Percentiles rank a stretch among this genome's conserved stretches.
These are phyloP conservation scores for Apiospora arundinis DNA, from an alignment of 2,329 filamentous ascomycete genomes.

Conservation along the genomic window DNA sequence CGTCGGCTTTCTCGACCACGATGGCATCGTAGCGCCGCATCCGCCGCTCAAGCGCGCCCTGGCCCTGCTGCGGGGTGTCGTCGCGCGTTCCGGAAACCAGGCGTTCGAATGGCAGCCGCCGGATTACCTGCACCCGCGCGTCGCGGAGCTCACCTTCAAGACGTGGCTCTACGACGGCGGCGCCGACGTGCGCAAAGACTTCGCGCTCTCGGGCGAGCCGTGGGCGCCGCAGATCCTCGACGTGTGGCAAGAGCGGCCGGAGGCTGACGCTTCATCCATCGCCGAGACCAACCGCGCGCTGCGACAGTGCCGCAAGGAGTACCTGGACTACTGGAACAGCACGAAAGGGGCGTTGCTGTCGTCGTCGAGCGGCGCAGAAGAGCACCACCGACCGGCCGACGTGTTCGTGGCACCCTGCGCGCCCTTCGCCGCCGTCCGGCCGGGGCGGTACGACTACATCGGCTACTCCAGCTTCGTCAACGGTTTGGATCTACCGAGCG, in stretches of 20 bases:
- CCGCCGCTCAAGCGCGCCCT: slow-evolving; percentile 44
- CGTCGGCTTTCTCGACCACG: slow-evolving; percentile 43
- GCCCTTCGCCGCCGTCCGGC: slow-evolving; percentile 48
- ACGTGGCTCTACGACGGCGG: slow-evolving; percentile 39
- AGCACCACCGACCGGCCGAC: slow-evolving; percentile 34
- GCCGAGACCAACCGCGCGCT: slow-evolving; percentile 41
- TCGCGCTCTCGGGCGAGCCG: slow-evolving; percentile 21
- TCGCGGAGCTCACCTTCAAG: slow-evolving; percentile 32
- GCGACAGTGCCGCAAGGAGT: slow-evolving; percentile 43
- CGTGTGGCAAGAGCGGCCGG: slow-evolving; percentile 32
- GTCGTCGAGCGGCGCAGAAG: slow-evolving; percentile 27
- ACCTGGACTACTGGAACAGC: slow-evolving; percentile 34
- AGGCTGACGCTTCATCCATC: slow-evolving; percentile 32
- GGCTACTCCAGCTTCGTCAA: slow-evolving; percentile 46
- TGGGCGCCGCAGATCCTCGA: slow-evolving; percentile 16
- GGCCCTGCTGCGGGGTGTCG: slow-evolving; percentile 32
- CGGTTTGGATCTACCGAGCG: slow-evolving; percentile 47
- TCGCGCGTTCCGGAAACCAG: slow-evolving; percentile 38
- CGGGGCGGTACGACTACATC: slow-evolving; percentile 45
- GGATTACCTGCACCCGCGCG: slow-evolving; percentile 35
- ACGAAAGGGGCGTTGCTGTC: slow-evolving; percentile 19
- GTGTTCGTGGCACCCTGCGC: slow-evolving; percentile 50
- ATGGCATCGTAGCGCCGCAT: slow-evolving; percentile 42
- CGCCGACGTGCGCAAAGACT: slow-evolving; percentile 30
- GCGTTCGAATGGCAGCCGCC: slow-evolving; percentile 41